Percentiles rank a stretch among this genome's conserved stretches.
Conservation (phyloP, 495 filamentous ascomycete genomes). For the Penicillium cosmopolitanum region DNA sequence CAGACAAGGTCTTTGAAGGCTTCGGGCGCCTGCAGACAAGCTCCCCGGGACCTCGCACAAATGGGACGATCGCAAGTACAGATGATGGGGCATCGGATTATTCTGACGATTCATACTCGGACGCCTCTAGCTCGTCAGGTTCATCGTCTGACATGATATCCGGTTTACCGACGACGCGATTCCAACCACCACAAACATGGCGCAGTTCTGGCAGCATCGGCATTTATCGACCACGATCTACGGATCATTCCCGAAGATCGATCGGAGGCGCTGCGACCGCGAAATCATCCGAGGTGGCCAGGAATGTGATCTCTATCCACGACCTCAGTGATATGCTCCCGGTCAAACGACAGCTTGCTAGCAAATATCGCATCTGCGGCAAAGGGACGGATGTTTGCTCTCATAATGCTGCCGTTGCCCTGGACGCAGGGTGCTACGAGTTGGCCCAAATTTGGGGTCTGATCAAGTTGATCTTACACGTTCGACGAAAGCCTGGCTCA, state of each 20-base stretch:
- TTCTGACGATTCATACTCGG: slow-evolving; percentile 69
- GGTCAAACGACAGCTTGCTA: slow-evolving; percentile 73
- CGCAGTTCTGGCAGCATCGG: slow-evolving; percentile 50
- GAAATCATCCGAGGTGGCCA: slow-evolving; percentile 42
- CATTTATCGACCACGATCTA: slow-evolving; percentile 49
- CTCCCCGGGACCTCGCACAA: slow-evolving; percentile 55
- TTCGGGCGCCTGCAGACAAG: slow-evolving; percentile 78
- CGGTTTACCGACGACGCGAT: slow-evolving; percentile 46
- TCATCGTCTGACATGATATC: slow-evolving; percentile 64
- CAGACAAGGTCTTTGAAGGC: slow-evolving; percentile 76
- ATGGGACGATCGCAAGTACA: slow-evolving; percentile 48
- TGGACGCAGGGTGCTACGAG: slow-evolving; percentile 72
- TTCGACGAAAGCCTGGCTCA: slow-evolving; percentile 62
- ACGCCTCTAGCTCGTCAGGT: slow-evolving; percentile 72
- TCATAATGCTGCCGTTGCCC: slow-evolving; percentile 79
- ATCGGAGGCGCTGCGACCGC: slow-evolving; percentile 46
- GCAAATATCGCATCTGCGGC: slow-evolving; percentile 82
- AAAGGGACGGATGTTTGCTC: slow-evolving; percentile 75
- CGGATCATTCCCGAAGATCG: slow-evolving; percentile 60
- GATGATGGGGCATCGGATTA: slow-evolving; percentile 57
- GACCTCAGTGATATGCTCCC: slow-evolving; percentile 69
- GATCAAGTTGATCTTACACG: slow-evolving; percentile 73
- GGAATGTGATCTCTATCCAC: slow-evolving; percentile 70
- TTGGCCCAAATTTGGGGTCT: slow-evolving; percentile 85
- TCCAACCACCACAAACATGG: slow-evolving; percentile 58